Evolutionary conservation across 768 basidiomycete genomes (phyloP), one percentile per base, ranked within the genome.

Genomic region (Filobasidium floriforme): DNA sequence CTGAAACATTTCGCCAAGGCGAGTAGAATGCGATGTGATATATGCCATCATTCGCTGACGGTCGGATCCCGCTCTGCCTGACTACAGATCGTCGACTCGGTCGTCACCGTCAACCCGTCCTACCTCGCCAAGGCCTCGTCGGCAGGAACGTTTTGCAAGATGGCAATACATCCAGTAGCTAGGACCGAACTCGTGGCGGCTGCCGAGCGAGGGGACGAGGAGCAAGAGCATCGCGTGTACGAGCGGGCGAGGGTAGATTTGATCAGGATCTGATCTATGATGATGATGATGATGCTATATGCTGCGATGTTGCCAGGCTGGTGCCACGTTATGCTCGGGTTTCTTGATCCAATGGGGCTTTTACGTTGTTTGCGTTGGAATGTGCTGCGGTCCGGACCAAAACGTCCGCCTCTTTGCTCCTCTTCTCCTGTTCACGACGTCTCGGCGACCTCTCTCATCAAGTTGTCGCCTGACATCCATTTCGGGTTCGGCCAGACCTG

Each of bases 1-100:
- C 81, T 98, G 61, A 92, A 90, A 78, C 88, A 92, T 22, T 98
- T 98, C 75, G 82, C 85, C 19, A 94, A 92, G 84, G 92, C 90
- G 26, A 46, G 81, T 70, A 22, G 26, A 14, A n/a, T 70, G 9
- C 63, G 14, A 22, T 7, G 24, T 12, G 22, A 12, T 46, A n/a
- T 18, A 32, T 55, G n/a, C 43, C 4, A 37, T 6, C 7, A 40
- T 40, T n/a, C 18, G 19, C 46, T 19, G 41, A 40, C 18, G 12
- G 7, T 51, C 41, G n/a, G 59, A 29, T 5, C 46, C 14, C 46
- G 5, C 46, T 51, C 37, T 24, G 43, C 19, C 29, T 1, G 41
- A 19, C 55, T 2, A 15, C 68, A 96, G 93, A 81, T 84, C 60
- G 86, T 96, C 41, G 87, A 92, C 73, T 82, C 83, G 11, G 89